Evolutionary conservation across 192 early-diverging fungal species (phyloP).

Genomic region (Dimargaris verticillata): DNA sequence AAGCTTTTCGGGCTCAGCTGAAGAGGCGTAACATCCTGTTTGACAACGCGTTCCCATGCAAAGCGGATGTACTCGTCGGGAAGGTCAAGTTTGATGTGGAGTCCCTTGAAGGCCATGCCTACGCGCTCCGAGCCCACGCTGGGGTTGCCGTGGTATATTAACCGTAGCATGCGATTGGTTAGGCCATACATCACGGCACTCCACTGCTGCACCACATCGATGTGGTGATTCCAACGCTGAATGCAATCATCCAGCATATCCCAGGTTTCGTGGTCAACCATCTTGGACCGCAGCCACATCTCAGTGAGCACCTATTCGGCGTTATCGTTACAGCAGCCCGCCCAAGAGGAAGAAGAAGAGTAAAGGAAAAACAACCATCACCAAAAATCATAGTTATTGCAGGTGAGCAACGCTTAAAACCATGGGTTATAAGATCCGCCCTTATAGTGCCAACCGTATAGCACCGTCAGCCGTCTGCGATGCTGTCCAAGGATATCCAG

Average conservation of each 20-base stretch:
- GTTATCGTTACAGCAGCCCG: no score
- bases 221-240: slow-evolving; percentile 55
- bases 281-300: slow-evolving; percentile 57
- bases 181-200: slow-evolving; percentile 46
- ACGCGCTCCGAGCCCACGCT: slow-evolving; percentile 42
- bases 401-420: no score
- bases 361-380: no score
- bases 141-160: slow-evolving; percentile 42
- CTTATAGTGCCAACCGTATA: no score
- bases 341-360: no score
- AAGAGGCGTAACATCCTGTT: slow-evolving; percentile 35
- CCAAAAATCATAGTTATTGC: no score
- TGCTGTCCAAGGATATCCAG: no score
- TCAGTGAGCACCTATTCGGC: slow-evolving; percentile 42
- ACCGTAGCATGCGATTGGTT: slow-evolving; percentile 43
- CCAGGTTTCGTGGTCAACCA: slow-evolving; percentile 57
- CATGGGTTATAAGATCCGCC: no score
- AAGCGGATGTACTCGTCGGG: slow-evolving; percentile 44
- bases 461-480: no score
- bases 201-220: slow-evolving; percentile 61
- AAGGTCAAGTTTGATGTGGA: slow-evolving; percentile 41
- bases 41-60: slow-evolving; percentile 56
- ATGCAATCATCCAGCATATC: slow-evolving; percentile 51
- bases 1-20: slow-evolving; percentile 31
- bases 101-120: slow-evolving; percentile 31